Percentiles rank a stretch among this genome's conserved stretches.
Conservation (phyloP, 352 stramenopile species). For the Aphanomyces stellatus region DNA sequence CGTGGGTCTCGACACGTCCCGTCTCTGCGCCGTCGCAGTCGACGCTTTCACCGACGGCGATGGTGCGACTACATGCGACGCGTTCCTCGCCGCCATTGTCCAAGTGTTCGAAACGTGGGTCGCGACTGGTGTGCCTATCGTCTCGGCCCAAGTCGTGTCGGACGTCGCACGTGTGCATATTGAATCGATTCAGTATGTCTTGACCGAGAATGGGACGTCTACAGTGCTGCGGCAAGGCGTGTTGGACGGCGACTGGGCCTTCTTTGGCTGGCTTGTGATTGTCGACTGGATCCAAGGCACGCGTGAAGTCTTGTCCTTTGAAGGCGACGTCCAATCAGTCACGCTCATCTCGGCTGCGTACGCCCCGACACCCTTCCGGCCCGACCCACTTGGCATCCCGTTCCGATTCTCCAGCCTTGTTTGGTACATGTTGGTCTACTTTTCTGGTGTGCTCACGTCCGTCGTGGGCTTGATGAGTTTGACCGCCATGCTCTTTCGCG, state of each 20-base stretch:
- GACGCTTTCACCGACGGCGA: too few species aligned
- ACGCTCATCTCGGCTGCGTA: neutral
- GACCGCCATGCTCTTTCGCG: too few species aligned
- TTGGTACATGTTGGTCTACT: neutral
- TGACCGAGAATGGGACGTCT: neutral
- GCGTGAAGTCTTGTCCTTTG: neutral
- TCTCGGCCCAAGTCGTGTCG: neutral
- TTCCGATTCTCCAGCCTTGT: neutral
- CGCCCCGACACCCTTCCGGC: neutral
- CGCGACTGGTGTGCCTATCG: neutral
- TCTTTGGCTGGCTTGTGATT: neutral
- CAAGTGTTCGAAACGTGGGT: too few species aligned
- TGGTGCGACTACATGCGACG: too few species aligned
- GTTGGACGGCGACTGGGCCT: neutral
- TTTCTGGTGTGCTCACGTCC: too few species aligned
- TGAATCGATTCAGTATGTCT: neutral
- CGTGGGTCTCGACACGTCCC: neutral
- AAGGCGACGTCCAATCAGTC: neutral
- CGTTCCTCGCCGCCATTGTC: too few species aligned
- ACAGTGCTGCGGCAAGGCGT: neutral
- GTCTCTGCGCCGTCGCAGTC: neutral
- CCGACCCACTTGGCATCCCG: neutral
- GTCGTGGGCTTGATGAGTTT: too few species aligned
- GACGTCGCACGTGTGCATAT: neutral
- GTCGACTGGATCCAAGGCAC: neutral